Evolutionary conservation across 2,329 filamentous ascomycete genomes (phyloP), one percentile per base, ranked within the genome.

Genomic region (Colletotrichum euphorbiae): DNA sequence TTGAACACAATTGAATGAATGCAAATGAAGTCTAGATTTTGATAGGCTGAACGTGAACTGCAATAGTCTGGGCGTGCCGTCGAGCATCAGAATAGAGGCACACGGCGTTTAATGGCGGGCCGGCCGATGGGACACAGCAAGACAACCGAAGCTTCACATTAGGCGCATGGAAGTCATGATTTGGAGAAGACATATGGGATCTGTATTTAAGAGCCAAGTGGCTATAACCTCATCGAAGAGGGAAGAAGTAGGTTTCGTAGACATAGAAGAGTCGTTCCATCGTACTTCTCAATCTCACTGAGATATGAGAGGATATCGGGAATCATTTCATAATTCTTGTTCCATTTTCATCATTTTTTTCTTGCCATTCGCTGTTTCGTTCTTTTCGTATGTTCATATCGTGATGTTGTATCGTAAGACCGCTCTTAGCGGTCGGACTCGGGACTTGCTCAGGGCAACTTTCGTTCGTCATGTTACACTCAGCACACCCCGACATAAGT

Each of bases 121-220:
- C 28, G 28, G 6, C 6, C 28, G 28, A 28, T 8, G 28, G 28
- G 28, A 28, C 7, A 7, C 28, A 28, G 28, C 28, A 28, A 7
- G 28, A 28, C 28, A 28, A 8, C 28, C 28, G 7, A 6, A 28
- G 28, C 28, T 38, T 38, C 36, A 38, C 36, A 13, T 38, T 8
- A 38, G 11, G 9, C 36, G 13, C 28, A 38, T 8, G 1, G 1
- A 38, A 15, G 0, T 24, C 36, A 38, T 2, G 13, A 17, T 33
- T 59, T 45, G 6, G 11, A 17, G 6, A 31, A 55, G 62, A 66
- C 66, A 69, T 55, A 69, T 51, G 62, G 45, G 42, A 51, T 11
- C 52, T 68, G 17, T 69, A 69, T 69, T 19, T 31, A 69, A 69
- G 21, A 54, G 66, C 66, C 66, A 69, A 69, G 24, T 56, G 55